Evolutionary conservation across 176 grass and related monocot species (phyloP), one percentile per base, ranked within the genome.

Genomic region (Dendrocalamus sinicus): DNA sequence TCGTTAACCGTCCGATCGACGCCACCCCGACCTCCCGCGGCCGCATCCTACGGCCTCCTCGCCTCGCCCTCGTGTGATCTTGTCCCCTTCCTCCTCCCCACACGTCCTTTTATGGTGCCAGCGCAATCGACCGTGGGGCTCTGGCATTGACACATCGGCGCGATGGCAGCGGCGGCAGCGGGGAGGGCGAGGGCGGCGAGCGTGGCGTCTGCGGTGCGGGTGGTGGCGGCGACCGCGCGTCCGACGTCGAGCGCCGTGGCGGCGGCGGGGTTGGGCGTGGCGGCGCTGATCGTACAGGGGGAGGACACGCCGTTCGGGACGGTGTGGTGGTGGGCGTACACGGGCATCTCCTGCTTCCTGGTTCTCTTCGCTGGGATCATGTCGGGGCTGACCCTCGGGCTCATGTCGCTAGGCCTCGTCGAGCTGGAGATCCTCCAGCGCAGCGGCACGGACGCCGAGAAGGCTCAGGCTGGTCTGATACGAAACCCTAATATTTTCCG

Each of bases 351-450:
- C 71, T 92, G 87, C 90, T 43, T 96, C 23, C 94, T 99, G 46
- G 97, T 99, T 46, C 92, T 99, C 77, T 99, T 99, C 76, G 97
- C 97, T 20, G 97, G 97, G 67, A 99, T 99, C 86, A 99, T 99
- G 97, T 99, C 97, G 46, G 97, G 97, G 12, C 94, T 99, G 79
- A 99, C 97, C 47, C 94, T 99, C 13, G 97, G 97, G 1, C 89
- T 99, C 79, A 99, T 99, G 97, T 96, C 97, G 77, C 97, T 99
- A 68, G 97, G 97, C 78, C 92, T 96, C 63, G 97, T 99, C 78
- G 97, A 99, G 90, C 88, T 99, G 46, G 97, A 99, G 92, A 99
- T 99, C 89, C 92, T 99, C 23, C 97, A 99, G 87, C 92, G 97
- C 74, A 99, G 97, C 66, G 97, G 97, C 28, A 88, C 97, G 20